Base-by-base conservation (phyloP, 2,329 filamentous ascomycete species). In the Exophiala sideris region DNA sequence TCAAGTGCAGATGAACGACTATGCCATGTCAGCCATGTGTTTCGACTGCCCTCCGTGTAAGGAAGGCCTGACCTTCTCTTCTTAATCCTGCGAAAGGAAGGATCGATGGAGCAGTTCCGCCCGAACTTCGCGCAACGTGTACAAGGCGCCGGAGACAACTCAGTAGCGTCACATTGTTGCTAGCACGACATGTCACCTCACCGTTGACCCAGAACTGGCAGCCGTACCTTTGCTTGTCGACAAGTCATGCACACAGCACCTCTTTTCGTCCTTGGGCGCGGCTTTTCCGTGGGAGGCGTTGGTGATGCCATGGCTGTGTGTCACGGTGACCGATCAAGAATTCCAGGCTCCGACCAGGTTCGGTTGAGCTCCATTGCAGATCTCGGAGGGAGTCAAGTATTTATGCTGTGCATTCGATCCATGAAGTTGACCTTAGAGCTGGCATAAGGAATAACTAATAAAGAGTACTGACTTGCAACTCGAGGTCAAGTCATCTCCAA, bases 81-180 rank as follows among this genome's bases (percentile, higher is more conserved):
- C 39, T 18, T 18, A 11, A 41, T 21, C 21, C 39, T 41, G 39
- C 14, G 39, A 24, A 44, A 44, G n/a, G 41, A 24, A 20, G 41
- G 41, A n/a, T 29, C 41, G 21, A 44, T 12, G 21, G 41, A 20
- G 21, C 41, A 44, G 29, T 32, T 5, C n/a, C 41, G 21, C 21
- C 21, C 41, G 11, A 24, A 29, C 7, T 44, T 44, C 29, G 41
- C 5, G 41, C 41, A 29, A 29, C 21, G 41, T 29, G 41, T 29
- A 44, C 41, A 44, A 8, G 41, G 21, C 21, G 21, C 41, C 12
- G 41, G 18, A n/a, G 41, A 21, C 41, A 44, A 29, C n/a, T 32
- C 41, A 44, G 41, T 12, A 44, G 41, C 18, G 29, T 44, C 21
- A 44, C 41, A 44, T 44, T 44, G 41, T n/a, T 44, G 18, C 20